Evolutionary conservation across 2,329 filamentous ascomycete genomes (phyloP).

Genomic region (Aspergillus hiratsukae): DNA sequence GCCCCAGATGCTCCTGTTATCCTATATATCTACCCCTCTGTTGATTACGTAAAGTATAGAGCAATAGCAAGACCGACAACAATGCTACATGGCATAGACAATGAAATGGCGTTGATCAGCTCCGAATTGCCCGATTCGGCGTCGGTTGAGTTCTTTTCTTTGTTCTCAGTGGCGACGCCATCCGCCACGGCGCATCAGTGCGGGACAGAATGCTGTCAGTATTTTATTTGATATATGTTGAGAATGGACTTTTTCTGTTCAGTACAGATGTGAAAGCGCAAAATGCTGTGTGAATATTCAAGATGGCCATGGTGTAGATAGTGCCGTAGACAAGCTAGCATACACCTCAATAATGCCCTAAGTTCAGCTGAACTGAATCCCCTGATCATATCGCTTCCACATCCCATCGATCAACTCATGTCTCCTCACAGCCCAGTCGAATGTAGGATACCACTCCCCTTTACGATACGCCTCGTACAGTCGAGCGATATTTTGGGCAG

Average conservation of each 20-base stretch:
- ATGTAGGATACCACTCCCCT: constrained; percentile 37
- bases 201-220: constrained; percentile 10
- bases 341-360: neutral
- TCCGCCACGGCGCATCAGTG: constrained; percentile 5
- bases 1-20: no score
- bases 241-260: neutral
- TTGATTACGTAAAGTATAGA: neutral
- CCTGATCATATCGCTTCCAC: constrained; percentile 6
- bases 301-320: no score
- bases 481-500: constrained; percentile 48
- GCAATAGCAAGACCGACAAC: neutral
- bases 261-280: neutral
- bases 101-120: neutral
- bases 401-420: constrained; percentile 45
- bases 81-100: neutral
- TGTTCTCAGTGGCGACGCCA: neutral
- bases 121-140: neutral
- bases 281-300: no score
- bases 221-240: no score
- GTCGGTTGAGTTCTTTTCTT: neutral
- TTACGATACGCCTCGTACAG: constrained; percentile 55
- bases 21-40: neutral
- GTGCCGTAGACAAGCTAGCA: no score
- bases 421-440: constrained; percentile 44
- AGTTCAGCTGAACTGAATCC: neutral